A percentile compares a stretch with the other conserved stretches of the same genome.
These are phyloP conservation scores for Calonectria leucothoes DNA, from an alignment of 2,329 filamentous ascomycete species.

Conservation along the genomic window DNA sequence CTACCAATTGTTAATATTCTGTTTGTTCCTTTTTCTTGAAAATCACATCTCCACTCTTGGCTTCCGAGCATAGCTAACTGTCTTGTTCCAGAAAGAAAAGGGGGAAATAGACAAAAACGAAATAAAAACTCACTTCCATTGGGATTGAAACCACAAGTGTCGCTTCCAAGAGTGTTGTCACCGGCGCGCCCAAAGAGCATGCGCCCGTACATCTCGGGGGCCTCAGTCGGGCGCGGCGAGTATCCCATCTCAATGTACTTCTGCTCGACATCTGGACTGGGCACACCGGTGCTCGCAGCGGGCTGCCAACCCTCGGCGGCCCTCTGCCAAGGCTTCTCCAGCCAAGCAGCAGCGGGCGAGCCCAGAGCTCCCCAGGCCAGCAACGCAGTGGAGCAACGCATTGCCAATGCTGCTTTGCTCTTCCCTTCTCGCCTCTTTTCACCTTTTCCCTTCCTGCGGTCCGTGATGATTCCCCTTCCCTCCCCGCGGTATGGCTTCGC, in stretches of 20 bases:
- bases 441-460: neutral
- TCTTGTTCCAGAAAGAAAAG: neutral
- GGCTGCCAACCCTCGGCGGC: conserved; percentile 43
- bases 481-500: neutral
- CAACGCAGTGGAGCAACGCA: conserved; percentile 35
- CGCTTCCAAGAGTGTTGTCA: conserved; percentile 41
- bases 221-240: conserved; percentile 46
- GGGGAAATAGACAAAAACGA: neutral
- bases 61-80: neutral
- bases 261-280: conserved; percentile 25
- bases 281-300: conserved; percentile 40
- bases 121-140: conserved; percentile 43
- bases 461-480: neutral
- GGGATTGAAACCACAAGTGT: conserved; percentile 47
- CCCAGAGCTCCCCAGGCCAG: conserved; percentile 40
- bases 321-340: conserved; percentile 34
- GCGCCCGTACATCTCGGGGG: conserved; percentile 42
- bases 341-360: conserved; percentile 37
- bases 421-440: neutral
- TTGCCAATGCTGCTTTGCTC: conserved; percentile 1
- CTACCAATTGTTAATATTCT: conserved; percentile 21
- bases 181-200: conserved; percentile 45
- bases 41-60: neutral
- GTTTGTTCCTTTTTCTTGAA: neutral
- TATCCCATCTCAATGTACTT: conserved; percentile 44